phyloP scores from a whole-genome alignment of 2,329 filamentous ascomycete genomes.

The Paracorniculantispora psalliotae region DNA sequence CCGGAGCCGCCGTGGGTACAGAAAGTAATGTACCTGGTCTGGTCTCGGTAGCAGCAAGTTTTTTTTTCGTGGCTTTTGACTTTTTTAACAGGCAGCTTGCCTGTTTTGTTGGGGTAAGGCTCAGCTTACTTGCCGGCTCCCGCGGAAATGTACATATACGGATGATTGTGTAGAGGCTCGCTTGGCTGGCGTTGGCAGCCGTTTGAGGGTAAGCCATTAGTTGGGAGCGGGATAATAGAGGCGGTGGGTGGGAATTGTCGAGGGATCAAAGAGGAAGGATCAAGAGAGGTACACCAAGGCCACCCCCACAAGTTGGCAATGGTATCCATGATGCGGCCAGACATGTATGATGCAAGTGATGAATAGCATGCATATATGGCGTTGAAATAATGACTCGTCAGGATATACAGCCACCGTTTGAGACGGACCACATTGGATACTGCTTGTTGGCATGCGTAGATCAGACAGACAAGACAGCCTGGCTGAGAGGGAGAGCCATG shows the following conservation, averaged over 20 bases:
- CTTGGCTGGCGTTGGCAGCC: not conserved
- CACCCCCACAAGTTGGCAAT: not conserved
- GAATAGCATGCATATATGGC: slow-evolving; percentile 1
- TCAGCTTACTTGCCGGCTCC: slow-evolving; percentile 7
- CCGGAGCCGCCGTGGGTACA: not conserved
- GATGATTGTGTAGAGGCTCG: no score
- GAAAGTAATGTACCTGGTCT: not conserved
- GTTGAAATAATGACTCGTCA: not conserved
- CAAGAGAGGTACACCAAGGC: not conserved
- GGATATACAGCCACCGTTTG: not conserved
- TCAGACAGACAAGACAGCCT: not conserved
- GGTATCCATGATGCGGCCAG: not conserved
- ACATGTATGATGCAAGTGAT: not conserved
- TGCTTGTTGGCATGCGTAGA: no score
- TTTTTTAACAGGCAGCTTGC: not conserved
- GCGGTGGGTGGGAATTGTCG: not conserved
- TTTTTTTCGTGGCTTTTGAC: not conserved
- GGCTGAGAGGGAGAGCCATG: not conserved
- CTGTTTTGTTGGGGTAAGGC: not conserved
- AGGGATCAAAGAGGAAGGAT: no score
- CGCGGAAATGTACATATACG: slow-evolving; percentile 5
- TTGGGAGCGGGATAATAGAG: not conserved
- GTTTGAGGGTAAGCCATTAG: not conserved
- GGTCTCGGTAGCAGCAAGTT: not conserved
- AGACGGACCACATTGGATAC: slow-evolving; percentile 1